Percentiles rank a stretch among this genome's conserved stretches.
Evolutionary conservation across 2,329 filamentous ascomycete genomes (phyloP).

Genomic region (Bipolaris cookei): DNA sequence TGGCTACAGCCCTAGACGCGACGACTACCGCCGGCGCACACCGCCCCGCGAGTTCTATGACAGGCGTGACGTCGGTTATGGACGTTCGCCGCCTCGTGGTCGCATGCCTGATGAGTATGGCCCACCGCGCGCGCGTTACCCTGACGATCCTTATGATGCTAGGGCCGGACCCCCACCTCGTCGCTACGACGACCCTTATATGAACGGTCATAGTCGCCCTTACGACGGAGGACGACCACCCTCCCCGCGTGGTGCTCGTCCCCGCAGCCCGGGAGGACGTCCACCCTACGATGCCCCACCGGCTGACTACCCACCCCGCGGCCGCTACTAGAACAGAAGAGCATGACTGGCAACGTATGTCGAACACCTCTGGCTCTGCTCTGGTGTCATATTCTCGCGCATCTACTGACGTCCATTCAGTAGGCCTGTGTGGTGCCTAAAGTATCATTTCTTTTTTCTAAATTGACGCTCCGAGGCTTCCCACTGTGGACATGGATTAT

Average conservation of each 20-base stretch:
- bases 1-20: constrained; percentile 83
- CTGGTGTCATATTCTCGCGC: neutral
- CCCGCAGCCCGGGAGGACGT: constrained; percentile 65
- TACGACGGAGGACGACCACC: constrained; percentile 58
- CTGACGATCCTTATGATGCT: constrained; percentile 75
- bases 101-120: constrained; percentile 77
- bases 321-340: constrained; percentile 40
- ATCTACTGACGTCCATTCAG: constrained; percentile 8
- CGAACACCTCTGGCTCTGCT: neutral
- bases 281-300: constrained; percentile 55
- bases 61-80: constrained; percentile 64
- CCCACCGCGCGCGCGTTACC: constrained; percentile 66
- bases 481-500: constrained; percentile 11
- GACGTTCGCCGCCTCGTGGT: constrained; percentile 70
- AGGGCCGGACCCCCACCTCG: constrained; percentile 62
- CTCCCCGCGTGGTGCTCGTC: constrained; percentile 48
- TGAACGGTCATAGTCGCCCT: constrained; percentile 63
- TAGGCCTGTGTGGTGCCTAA: constrained; percentile 3
- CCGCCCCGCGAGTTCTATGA: constrained; percentile 87
- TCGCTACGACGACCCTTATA: constrained; percentile 64
- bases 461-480: constrained; percentile 2
- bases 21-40: constrained; percentile 85
- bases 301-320: constrained; percentile 55
- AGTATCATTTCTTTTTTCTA: neutral
- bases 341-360: constrained; percentile 5